Conservation (phyloP, 2,329 filamentous ascomycete genomes). For the Ceratocystis harringtonii region DNA sequence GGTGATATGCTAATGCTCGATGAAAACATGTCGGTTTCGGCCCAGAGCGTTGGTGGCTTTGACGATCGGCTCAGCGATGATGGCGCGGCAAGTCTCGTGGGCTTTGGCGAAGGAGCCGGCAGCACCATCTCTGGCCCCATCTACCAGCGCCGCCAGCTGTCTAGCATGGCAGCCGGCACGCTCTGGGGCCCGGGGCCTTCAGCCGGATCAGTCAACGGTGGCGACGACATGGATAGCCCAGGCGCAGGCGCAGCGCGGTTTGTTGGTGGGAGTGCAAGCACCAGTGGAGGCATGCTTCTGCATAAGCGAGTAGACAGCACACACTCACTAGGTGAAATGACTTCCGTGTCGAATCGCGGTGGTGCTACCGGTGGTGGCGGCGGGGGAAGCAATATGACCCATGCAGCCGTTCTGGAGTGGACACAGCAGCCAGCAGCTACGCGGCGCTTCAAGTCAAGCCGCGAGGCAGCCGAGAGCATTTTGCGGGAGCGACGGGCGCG, state of each 20-base stretch:
- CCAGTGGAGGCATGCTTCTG: background rate
- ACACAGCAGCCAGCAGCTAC: conserved; percentile 15
- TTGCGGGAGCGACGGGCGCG: conserved; percentile 11
- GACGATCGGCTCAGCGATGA: conserved; percentile 75
- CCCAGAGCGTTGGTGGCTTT: conserved; percentile 36
- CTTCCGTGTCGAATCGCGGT: background rate
- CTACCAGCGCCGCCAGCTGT: conserved; percentile 36
- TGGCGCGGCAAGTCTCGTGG: conserved; percentile 67
- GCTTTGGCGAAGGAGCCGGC: conserved; percentile 82
- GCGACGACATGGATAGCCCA: conserved; percentile 6
- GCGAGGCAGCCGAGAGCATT: conserved; percentile 17
- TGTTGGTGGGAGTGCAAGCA: background rate
- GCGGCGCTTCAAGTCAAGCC: conserved; percentile 13
- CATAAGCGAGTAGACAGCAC: conserved; percentile 14
- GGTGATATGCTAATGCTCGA: conserved; percentile 27
- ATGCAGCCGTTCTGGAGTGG: conserved; percentile 15
- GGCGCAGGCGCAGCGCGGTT: background rate
- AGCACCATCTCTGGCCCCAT: conserved; percentile 71
- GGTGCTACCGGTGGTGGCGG: background rate
- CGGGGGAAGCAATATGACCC: conserved; percentile 4
- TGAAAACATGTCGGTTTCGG: conserved; percentile 39
- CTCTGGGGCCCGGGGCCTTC: conserved; percentile 2
- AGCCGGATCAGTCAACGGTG: conserved; percentile 5
- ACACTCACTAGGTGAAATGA: conserved; percentile 12
- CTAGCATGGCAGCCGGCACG: background rate